phyloP scores from a whole-genome alignment of 2,329 filamentous ascomycete genomes.

The Plectosphaerella plurivora region DNA sequence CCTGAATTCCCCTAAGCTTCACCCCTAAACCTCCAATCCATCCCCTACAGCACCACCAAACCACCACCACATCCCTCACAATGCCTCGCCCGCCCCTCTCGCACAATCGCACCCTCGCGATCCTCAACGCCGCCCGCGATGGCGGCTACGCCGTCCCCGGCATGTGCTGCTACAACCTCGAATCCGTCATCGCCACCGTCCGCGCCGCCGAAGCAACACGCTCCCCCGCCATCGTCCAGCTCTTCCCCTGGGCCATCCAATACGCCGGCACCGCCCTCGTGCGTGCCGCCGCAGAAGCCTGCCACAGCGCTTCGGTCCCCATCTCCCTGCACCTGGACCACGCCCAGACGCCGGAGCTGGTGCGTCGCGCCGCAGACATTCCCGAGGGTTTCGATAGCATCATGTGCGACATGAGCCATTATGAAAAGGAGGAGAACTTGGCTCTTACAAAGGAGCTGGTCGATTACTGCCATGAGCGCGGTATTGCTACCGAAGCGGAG shows the following conservation, averaged over 20 bases:
- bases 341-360: conserved; percentile 55
- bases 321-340: conserved; percentile 64
- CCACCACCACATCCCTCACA: background rate
- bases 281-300: conserved; percentile 49
- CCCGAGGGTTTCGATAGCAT: conserved; percentile 58
- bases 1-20: background rate
- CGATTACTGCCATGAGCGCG: conserved; percentile 54
- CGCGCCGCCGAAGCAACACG: conserved; percentile 63
- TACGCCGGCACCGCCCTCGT: conserved; percentile 53
- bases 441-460: conserved; percentile 57
- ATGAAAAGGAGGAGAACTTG: conserved; percentile 67
- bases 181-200: conserved; percentile 64
- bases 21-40: background rate
- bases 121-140: conserved; percentile 45
- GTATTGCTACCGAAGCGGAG: conserved; percentile 66
- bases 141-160: conserved; percentile 49
- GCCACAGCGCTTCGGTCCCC: conserved; percentile 49
- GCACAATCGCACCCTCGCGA: conserved; percentile 16
- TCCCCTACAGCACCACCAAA: background rate
- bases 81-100: background rate
- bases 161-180: conserved; percentile 59
- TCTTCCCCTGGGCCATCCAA: conserved; percentile 68
- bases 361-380: conserved; percentile 50
- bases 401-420: conserved; percentile 75
- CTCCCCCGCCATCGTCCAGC: conserved; percentile 63